Conservation (phyloP, 1,284 basidiomycete species). For the Sphaerobolus stellatus region DNA sequence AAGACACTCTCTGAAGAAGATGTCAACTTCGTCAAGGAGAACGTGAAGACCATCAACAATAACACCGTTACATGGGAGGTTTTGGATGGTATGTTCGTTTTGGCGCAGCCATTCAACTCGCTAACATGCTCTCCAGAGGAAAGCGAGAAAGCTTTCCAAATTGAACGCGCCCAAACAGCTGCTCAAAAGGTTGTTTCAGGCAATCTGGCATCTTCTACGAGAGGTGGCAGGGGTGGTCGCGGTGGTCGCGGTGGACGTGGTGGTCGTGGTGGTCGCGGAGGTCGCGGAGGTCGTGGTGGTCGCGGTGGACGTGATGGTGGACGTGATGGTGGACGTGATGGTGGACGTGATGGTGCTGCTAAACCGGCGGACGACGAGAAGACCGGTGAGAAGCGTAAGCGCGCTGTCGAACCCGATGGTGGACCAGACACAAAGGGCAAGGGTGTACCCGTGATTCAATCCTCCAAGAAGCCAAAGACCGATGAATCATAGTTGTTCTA, state of each 20-base stretch:
- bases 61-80: conserved; percentile 60
- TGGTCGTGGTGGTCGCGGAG: conserved; percentile 43
- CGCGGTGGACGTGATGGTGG: conserved; percentile 33
- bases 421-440: conserved; percentile 62
- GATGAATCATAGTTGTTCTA: conserved; percentile 36
- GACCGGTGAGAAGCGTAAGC: conserved; percentile 69
- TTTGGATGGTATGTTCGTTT: conserved; percentile 50
- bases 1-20: conserved; percentile 67
- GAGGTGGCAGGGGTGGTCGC: conserved; percentile 40
- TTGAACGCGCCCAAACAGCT: conserved; percentile 67
- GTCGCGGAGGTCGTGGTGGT: conserved; percentile 42
- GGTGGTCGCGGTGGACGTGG: conserved; percentile 44
- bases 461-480: conserved; percentile 59
- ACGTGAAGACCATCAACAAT: conserved; percentile 59
- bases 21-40: conserved; percentile 59
- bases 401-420: conserved; percentile 72
- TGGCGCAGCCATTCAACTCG: conserved; percentile 8
- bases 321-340: conserved; percentile 29
- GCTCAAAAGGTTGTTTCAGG: conserved; percentile 46
- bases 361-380: conserved; percentile 24
- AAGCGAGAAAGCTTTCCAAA: conserved; percentile 65
- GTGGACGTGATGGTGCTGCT: conserved; percentile 28
- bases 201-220: conserved; percentile 29
- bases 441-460: conserved; percentile 54
- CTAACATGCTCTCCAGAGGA: conserved; percentile 41